phyloP scores from a whole-genome alignment of 2,329 filamentous ascomycete species.

The Metarhizium guizhouense region DNA sequence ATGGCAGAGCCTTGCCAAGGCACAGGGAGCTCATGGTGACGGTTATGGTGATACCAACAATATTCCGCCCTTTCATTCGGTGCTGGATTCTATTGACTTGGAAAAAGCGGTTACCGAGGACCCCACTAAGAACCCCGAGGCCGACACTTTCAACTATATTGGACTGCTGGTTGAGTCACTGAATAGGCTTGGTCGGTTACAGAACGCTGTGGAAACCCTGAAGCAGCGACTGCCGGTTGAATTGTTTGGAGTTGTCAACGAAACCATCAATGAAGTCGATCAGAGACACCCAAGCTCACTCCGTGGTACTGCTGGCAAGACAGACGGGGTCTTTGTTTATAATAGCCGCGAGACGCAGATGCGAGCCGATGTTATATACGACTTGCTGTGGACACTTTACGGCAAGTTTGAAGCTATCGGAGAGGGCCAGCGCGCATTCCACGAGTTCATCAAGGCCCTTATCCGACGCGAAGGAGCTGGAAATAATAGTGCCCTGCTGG shows the following conservation, averaged over 20 bases:
- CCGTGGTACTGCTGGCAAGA: slow-evolving; percentile 43
- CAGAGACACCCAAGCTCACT: slow-evolving; percentile 82
- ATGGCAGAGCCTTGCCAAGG: slow-evolving; percentile 76
- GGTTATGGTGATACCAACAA: slow-evolving; percentile 35
- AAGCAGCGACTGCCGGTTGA: slow-evolving; percentile 92
- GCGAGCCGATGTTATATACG: slow-evolving; percentile 77
- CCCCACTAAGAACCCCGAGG: slow-evolving; percentile 84
- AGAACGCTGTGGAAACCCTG: slow-evolving; percentile 78
- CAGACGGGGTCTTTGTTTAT: slow-evolving; percentile 52
- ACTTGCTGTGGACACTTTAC: slow-evolving; percentile 85
- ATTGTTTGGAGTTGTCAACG: slow-evolving; percentile 86
- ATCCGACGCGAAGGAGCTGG: slow-evolving; percentile 68
- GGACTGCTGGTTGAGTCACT: slow-evolving; percentile 78
- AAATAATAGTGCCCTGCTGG: slow-evolving; percentile 58
- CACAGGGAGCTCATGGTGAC: slow-evolving; percentile 46
- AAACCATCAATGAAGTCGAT: slow-evolving; percentile 90
- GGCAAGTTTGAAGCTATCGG: slow-evolving; percentile 96
- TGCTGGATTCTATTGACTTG: slow-evolving; percentile 53
- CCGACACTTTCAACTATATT: slow-evolving; percentile 92
- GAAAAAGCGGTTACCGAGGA: slow-evolving; percentile 67
- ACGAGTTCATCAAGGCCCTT: slow-evolving; percentile 84
- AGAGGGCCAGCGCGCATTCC: slow-evolving; percentile 86
- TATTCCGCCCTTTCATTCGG: slow-evolving; percentile 46
- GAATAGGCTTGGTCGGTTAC: slow-evolving; percentile 79
- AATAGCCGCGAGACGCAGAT: slow-evolving; percentile 65